phyloP scores from a whole-genome alignment of 768 basidiomycete genomes.

The Rubroboletus satanas region DNA sequence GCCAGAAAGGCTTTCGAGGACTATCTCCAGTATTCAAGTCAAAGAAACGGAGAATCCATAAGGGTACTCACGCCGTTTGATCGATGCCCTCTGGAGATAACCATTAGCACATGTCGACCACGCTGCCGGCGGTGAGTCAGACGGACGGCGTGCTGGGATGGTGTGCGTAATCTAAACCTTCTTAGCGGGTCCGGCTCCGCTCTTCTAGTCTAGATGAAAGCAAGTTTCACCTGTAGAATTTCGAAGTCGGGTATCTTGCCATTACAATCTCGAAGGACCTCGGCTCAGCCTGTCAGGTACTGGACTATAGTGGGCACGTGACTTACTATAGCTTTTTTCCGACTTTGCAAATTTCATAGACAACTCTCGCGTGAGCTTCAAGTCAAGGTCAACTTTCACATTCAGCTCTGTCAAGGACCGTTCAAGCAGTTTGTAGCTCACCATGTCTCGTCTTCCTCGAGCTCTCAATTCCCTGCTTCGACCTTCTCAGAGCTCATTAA shows the following conservation, averaged over 20 bases:
- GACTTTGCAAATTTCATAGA: background rate
- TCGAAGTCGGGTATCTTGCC: background rate
- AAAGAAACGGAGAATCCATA: constrained; percentile 1
- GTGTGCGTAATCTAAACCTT: background rate
- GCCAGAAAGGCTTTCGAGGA: background rate
- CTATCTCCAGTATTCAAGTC: background rate
- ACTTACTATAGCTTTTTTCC: constrained; percentile 12
- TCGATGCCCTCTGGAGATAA: constrained; percentile 14
- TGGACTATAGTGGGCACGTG: constrained; percentile 12
- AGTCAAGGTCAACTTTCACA: background rate
- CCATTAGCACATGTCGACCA: constrained; percentile 14
- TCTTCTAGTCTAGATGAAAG: background rate
- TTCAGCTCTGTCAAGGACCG: background rate
- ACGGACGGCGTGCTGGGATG: background rate
- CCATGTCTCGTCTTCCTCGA: constrained; percentile 24
- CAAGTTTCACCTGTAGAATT: background rate
- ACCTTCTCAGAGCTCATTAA: constrained; percentile 8
- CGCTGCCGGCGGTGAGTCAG: constrained; percentile 2
- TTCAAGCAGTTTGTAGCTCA: background rate
- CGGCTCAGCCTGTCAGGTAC: background rate
- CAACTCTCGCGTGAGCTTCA: constrained; percentile 10
- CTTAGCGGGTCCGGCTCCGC: background rate
- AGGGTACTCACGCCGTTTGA: background rate
- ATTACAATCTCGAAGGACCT: background rate
- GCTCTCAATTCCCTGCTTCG: constrained; percentile 10